phyloP scores from a whole-genome alignment of 495 filamentous ascomycete species.

The Podospora anserina region DNA sequence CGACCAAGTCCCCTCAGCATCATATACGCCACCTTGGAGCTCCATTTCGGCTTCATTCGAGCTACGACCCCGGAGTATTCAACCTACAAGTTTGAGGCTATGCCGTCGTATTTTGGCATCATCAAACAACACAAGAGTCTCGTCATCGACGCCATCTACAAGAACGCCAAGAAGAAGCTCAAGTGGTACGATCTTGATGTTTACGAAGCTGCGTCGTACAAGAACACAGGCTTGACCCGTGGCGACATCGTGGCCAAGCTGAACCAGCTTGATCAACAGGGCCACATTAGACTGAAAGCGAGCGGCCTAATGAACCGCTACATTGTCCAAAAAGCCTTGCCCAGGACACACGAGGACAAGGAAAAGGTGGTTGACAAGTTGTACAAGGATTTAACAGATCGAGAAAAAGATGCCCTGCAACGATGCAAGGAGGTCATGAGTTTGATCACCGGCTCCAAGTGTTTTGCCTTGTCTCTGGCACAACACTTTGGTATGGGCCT shows the following conservation, averaged over 20 bases:
- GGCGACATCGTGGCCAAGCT: conserved; percentile 49
- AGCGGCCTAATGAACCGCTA: conserved; percentile 50
- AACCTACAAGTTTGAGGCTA: conserved; percentile 46
- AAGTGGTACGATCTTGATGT: conserved; percentile 46
- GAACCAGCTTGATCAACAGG: conserved; percentile 44
- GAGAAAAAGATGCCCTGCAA: conserved; percentile 48
- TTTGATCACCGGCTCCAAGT: conserved; percentile 46
- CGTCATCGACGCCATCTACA: conserved; percentile 39
- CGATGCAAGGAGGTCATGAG: conserved; percentile 48
- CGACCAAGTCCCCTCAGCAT: conserved; percentile 40
- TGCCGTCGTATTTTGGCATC: conserved; percentile 21
- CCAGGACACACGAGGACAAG: conserved; percentile 36
- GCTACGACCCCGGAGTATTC: conserved; percentile 55
- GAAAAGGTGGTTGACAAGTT: conserved; percentile 40
- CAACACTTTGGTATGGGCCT: conserved; percentile 54
- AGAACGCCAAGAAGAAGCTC: conserved; percentile 26
- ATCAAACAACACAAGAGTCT: conserved; percentile 29
- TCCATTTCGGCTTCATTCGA: conserved; percentile 52
- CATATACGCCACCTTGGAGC: conserved; percentile 53
- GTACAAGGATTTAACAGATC: conserved; percentile 45
- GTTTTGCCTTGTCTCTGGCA: conserved; percentile 49
- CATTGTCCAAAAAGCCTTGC: conserved; percentile 45
- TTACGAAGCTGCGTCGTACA: conserved; percentile 27
- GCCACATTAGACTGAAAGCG: conserved; percentile 45
- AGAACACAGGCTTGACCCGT: conserved; percentile 26